These are phyloP conservation scores for Graphilbum fragrans DNA, from an alignment of 2,329 filamentous ascomycete species.

Conservation along the genomic window DNA sequence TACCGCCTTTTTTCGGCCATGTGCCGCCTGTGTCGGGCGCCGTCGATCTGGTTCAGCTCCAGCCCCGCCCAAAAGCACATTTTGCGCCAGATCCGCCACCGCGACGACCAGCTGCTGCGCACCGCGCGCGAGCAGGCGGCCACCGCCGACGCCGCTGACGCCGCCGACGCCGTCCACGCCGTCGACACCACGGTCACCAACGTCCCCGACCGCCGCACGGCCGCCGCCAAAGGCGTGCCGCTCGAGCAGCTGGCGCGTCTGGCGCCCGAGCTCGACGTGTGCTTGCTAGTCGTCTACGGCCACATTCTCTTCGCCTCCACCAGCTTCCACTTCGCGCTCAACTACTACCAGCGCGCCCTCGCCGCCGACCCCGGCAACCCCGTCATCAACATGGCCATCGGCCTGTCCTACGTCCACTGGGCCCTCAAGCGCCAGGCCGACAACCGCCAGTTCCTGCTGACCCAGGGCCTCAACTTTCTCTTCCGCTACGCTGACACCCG, in stretches of 20 bases:
- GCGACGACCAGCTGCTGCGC: conserved; percentile 65
- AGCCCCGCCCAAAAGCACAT: conserved; percentile 84
- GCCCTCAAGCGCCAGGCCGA: conserved; percentile 80
- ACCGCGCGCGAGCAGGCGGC: conserved; percentile 85
- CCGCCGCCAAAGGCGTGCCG: not conserved
- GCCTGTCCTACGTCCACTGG: conserved; percentile 76
- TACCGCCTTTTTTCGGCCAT: conserved; percentile 74
- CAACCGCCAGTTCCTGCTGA: conserved; percentile 77
- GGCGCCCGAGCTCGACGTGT: conserved; percentile 50
- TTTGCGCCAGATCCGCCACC: conserved; percentile 78
- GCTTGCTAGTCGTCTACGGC: conserved; percentile 76
- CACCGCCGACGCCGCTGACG: conserved; percentile 48
- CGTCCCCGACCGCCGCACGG: not conserved
- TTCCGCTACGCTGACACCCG: conserved; percentile 58
- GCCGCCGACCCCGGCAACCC: conserved; percentile 66
- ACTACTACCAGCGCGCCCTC: conserved; percentile 73
- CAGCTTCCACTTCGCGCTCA: conserved; percentile 72
- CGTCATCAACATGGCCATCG: conserved; percentile 70
- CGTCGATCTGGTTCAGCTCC: conserved; percentile 63
- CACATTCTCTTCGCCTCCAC: conserved; percentile 79
- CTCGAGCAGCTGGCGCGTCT: not conserved
- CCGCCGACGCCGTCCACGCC: conserved; percentile 12
- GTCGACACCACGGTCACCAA: conserved; percentile 1
- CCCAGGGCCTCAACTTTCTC: conserved; percentile 76
- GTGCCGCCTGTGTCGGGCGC: conserved; percentile 60